Evolutionary conservation across 768 basidiomycete genomes (phyloP).

Genomic region (Podaxis mareebaensis): DNA sequence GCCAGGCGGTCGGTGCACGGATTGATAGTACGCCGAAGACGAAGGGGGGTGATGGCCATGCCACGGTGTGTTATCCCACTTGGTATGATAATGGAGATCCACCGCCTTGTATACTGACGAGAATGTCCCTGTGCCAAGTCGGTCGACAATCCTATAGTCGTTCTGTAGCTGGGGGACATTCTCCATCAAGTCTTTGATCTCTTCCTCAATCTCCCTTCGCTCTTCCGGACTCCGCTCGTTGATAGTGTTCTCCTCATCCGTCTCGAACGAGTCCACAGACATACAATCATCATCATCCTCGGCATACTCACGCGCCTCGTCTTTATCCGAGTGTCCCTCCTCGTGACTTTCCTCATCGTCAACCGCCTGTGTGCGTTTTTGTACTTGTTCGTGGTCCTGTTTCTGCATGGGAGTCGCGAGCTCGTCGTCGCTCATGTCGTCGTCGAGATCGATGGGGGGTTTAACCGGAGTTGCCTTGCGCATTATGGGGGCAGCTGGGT

Average conservation of each 20-base stretch:
- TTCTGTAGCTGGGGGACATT: conserved; percentile 64
- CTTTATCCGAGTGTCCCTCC: conserved; percentile 22
- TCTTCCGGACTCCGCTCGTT: conserved; percentile 63
- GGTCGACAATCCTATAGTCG: conserved; percentile 82
- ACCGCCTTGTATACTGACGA: conserved; percentile 99
- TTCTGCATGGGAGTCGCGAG: conserved; percentile 14
- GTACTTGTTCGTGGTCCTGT: conserved; percentile 13
- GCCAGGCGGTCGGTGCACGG: conserved; percentile 37
- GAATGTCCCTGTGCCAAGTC: conserved; percentile 96
- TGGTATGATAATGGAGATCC: conserved; percentile 71
- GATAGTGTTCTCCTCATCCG: conserved; percentile 65
- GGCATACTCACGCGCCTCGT: conserved; percentile 26
- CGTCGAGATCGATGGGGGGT: neutral
- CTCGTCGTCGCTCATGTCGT: conserved; percentile 19
- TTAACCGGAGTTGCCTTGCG: conserved; percentile 7
- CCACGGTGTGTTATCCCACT: conserved; percentile 76
- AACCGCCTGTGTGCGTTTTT: conserved; percentile 13
- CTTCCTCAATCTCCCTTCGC: conserved; percentile 68
- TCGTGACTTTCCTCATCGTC: conserved; percentile 21
- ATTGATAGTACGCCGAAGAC: conserved; percentile 71
- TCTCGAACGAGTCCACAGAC: conserved; percentile 31
- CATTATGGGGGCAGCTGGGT: conserved; percentile 15
- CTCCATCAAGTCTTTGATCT: conserved; percentile 71
- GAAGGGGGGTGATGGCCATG: conserved; percentile 59
- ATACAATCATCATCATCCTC: conserved; percentile 22